These are phyloP conservation scores for Naganishia friedmannii DNA, from an alignment of 768 basidiomycete species.

Conservation along the genomic window DNA sequence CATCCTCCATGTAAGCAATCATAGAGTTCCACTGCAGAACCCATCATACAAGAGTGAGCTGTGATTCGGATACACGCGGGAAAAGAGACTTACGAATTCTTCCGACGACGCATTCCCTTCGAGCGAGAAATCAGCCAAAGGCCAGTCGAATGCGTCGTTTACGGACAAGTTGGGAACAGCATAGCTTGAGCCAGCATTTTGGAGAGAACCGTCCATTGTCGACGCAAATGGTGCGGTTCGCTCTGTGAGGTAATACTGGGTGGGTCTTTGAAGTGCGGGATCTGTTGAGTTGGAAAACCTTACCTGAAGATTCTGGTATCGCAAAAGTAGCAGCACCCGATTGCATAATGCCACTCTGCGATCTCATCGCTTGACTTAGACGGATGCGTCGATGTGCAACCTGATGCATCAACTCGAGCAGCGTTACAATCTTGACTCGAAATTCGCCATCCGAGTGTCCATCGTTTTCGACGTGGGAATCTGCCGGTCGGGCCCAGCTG, in stretches of 20 bases:
- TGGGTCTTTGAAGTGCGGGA: not conserved
- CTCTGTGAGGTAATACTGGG: not conserved
- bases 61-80: not conserved
- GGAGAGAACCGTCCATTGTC: not conserved
- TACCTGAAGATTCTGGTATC: not conserved
- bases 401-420: slow-evolving; percentile 3
- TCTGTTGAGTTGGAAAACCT: not conserved
- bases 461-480: not conserved
- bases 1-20: not conserved
- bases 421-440: not conserved
- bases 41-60: not conserved
- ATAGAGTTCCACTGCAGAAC: not conserved
- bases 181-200: not conserved
- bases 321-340: not conserved
- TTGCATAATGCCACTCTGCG: not conserved
- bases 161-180: not conserved
- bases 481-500: not conserved
- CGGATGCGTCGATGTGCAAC: not conserved
- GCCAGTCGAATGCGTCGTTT: not conserved
- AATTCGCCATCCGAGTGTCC: slow-evolving; percentile 1
- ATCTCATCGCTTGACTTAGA: not conserved
- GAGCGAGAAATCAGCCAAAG: not conserved
- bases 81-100: not conserved
- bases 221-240: not conserved
- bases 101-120: slow-evolving; percentile 1